These are phyloP conservation scores for California macrophylla DNA, from an alignment of 441 rosid species.

Conservation along the genomic window DNA sequence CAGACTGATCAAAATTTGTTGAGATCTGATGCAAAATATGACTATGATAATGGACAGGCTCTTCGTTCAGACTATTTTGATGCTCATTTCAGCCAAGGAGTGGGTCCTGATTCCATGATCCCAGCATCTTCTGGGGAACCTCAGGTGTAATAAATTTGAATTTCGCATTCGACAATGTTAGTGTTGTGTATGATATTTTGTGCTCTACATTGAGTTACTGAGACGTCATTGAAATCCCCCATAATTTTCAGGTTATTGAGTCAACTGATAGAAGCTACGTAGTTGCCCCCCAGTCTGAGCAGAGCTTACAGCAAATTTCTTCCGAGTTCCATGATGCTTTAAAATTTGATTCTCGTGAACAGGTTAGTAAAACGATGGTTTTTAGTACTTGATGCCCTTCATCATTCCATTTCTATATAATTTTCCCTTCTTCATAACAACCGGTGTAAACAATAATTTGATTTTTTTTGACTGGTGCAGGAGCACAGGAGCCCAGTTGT, in stretches of 20 bases:
- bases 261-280: constrained; percentile 41
- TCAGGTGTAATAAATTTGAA: constrained; percentile 36
- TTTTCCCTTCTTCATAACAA: constrained; percentile 5
- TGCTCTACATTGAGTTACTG: background rate
- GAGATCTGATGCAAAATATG: constrained; percentile 46
- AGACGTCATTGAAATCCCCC: background rate
- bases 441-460: constrained; percentile 2
- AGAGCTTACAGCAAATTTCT: constrained; percentile 48
- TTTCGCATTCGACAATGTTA: constrained; percentile 3
- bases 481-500: constrained; percentile 33
- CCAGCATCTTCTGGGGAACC: constrained; percentile 41
- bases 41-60: constrained; percentile 52
- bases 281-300: constrained; percentile 36
- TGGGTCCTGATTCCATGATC: constrained; percentile 37
- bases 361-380: constrained; percentile 40
- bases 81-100: constrained; percentile 38
- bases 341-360: constrained; percentile 30
- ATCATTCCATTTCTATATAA: background rate
- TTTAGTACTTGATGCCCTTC: constrained; percentile 2
- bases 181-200: background rate
- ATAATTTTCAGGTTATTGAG: constrained; percentile 39
- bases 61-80: constrained; percentile 44
- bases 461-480: constrained; percentile 29
- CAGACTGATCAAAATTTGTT: constrained; percentile 40
- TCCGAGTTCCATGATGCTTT: constrained; percentile 47